phyloP scores from a whole-genome alignment of 352 stramenopile species.

The Pythium aristosporum region DNA sequence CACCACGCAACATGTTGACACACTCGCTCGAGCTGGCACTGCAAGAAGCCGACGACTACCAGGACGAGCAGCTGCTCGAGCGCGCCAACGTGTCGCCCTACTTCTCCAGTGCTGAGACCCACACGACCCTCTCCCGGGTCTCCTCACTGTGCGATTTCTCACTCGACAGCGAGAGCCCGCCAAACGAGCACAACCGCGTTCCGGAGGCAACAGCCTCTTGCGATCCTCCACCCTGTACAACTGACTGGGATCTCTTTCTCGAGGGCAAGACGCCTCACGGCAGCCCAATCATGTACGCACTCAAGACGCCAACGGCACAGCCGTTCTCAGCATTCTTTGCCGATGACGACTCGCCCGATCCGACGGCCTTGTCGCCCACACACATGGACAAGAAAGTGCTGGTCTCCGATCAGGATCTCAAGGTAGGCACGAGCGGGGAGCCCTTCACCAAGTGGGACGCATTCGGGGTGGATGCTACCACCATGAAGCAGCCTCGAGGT shows the following conservation, averaged over 20 bases:
- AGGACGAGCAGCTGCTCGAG: slow-evolving; percentile 30
- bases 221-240: not conserved
- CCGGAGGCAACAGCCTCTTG: not conserved
- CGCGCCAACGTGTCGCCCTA: slow-evolving; percentile 39
- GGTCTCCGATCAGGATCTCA: slow-evolving; percentile 47
- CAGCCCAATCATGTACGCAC: not conserved
- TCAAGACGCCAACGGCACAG: slow-evolving; percentile 18
- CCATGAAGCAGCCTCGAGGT: not conserved
- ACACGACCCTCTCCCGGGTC: not conserved
- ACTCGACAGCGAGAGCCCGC: not conserved
- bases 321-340: slow-evolving; percentile 3
- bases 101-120: slow-evolving; percentile 29
- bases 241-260: slow-evolving; percentile 13
- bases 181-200: not conserved
- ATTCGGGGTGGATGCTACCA: not conserved
- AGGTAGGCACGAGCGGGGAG: not conserved
- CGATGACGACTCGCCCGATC: not conserved
- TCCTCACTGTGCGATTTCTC: slow-evolving; percentile 12
- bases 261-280: not conserved
- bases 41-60: slow-evolving; percentile 34
- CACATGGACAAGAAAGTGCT: slow-evolving; percentile 46
- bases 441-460: not conserved
- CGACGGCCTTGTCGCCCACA: slow-evolving; percentile 34
- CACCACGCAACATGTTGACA: slow-evolving; percentile 8
- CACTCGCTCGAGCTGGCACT: slow-evolving; percentile 37